These are phyloP conservation scores for Calamus simplicifolius DNA, from an alignment of 176 grass and related monocot genomes.

Conservation along the genomic window DNA sequence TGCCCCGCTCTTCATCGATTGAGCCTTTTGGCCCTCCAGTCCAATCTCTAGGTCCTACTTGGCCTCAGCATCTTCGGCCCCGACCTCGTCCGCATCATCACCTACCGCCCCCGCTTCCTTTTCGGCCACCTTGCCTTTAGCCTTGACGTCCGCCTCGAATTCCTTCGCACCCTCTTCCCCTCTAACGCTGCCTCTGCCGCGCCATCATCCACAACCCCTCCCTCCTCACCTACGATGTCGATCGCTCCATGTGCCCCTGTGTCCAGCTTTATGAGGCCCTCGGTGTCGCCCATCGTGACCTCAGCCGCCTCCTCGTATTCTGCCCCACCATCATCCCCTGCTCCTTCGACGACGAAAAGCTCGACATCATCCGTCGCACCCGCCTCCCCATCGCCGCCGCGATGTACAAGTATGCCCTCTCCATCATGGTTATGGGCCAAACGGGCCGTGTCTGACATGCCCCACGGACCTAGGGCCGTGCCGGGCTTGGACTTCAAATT, in stretches of 20 bases:
- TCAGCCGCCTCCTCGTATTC: constrained; percentile 18
- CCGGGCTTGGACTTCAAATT: too few species aligned
- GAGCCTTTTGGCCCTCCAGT: not conserved
- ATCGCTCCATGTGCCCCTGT: constrained; percentile 5
- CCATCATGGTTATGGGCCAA: too few species aligned
- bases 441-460: too few species aligned
- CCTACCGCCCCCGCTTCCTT: constrained; percentile 6
- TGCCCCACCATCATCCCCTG: constrained; percentile 8
- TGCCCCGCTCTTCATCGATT: not conserved
- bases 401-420: constrained; percentile 15
- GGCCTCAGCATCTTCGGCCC: not conserved
- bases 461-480: too few species aligned
- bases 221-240: constrained; percentile 16
- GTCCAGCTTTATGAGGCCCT: constrained; percentile 8
- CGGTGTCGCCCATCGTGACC: not conserved
- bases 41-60: constrained; percentile 5
- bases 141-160: not conserved
- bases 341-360: constrained; percentile 14
- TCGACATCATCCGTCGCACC: constrained; percentile 13
- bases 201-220: constrained; percentile 10
- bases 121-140: not conserved
- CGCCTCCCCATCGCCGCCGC: not conserved
- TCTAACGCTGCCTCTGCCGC: not conserved
- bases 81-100: constrained; percentile 1
- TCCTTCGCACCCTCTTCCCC: constrained; percentile 4